phyloP scores from a whole-genome alignment of 495 filamentous ascomycete genomes.

The Penicillium chermesinum region DNA sequence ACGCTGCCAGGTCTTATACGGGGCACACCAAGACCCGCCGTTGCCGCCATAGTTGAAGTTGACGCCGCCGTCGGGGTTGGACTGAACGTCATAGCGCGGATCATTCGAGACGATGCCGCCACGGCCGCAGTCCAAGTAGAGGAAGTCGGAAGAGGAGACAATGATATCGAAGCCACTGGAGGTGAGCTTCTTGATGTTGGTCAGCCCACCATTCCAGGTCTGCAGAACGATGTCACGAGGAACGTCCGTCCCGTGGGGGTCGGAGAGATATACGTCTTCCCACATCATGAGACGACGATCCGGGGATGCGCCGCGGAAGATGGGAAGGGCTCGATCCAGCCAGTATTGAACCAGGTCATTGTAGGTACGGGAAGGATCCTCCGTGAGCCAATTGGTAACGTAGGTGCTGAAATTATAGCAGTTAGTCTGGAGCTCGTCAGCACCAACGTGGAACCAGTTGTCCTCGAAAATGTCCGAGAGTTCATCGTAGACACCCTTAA shows the following conservation, averaged over 20 bases:
- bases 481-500: slow-evolving; percentile 49
- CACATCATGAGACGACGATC: slow-evolving; percentile 52
- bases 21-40: slow-evolving; percentile 54
- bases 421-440: slow-evolving; percentile 47
- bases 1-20: slow-evolving; percentile 58
- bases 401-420: slow-evolving; percentile 52
- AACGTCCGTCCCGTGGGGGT: slow-evolving; percentile 39
- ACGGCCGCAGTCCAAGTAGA: slow-evolving; percentile 54
- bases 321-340: slow-evolving; percentile 50
- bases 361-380: slow-evolving; percentile 47
- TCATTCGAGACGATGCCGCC: slow-evolving; percentile 53
- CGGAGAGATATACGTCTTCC: slow-evolving; percentile 47
- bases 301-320: slow-evolving; percentile 36
- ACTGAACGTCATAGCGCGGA: slow-evolving; percentile 46
- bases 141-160: slow-evolving; percentile 49
- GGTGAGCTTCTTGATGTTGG: slow-evolving; percentile 49
- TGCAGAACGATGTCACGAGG: slow-evolving; percentile 51
- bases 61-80: slow-evolving; percentile 39
- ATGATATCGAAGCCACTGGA: slow-evolving; percentile 48
- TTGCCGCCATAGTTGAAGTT: slow-evolving; percentile 51
- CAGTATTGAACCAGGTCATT: slow-evolving; percentile 51
- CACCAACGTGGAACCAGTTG: slow-evolving; percentile 52
- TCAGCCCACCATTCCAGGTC: slow-evolving; percentile 50
- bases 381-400: slow-evolving; percentile 42
- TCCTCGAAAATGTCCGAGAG: slow-evolving; percentile 48